Evolutionary conservation across 2,329 filamentous ascomycete genomes (phyloP), one percentile per base, ranked within the genome.

Genomic region (Cadophora malorum): DNA sequence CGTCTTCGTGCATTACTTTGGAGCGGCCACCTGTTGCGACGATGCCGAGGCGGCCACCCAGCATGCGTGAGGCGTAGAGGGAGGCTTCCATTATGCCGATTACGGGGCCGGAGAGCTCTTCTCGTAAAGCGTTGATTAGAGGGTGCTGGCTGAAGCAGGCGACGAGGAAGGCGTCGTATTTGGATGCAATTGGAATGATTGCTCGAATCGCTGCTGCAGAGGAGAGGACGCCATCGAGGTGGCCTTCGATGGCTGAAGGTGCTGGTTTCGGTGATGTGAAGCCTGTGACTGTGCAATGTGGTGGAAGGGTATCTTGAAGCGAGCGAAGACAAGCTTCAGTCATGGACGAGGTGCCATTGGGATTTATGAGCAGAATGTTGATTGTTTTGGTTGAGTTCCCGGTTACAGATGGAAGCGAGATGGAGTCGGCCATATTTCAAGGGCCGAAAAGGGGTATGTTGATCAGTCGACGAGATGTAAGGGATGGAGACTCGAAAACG

Each of bases 81-180:
- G 73, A 83, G 79, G 93, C 91, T 79, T 97, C 94, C 76, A 97
- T 96, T 68, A 97, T 97, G 10, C 94, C 94, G 0, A 89, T 90
- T 1, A 93, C 89, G 16, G 87, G 85, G 14, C 79, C 81, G 86
- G 71, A 71, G 21, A 76, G 59, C 58, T 74, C 72, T 52, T 77
- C 69, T 80, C 84, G 83, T 7, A 96, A 80, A 49, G 84, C 79
- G 0, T 84, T 79, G 0, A 97, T 92, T 0, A 97, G 85, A 0
- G 91, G 88, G 76, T 97, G 93, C 1, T 91, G 88, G 68, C 91
- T 95, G 82, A 92, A 97, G 80, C 94, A 97, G 28, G 93, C 93
- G 1, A 97, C 86, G 0, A 97, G 85, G 69, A 96, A 90, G 21
- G 85, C 93, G 76, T 95, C 89, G 73, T 82, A 84, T 6, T 78